A percentile compares a stretch with the other conserved stretches of the same genome.
Conservation (phyloP, 2,329 filamentous ascomycete genomes). For the Exophiala lecanii-corni region DNA sequence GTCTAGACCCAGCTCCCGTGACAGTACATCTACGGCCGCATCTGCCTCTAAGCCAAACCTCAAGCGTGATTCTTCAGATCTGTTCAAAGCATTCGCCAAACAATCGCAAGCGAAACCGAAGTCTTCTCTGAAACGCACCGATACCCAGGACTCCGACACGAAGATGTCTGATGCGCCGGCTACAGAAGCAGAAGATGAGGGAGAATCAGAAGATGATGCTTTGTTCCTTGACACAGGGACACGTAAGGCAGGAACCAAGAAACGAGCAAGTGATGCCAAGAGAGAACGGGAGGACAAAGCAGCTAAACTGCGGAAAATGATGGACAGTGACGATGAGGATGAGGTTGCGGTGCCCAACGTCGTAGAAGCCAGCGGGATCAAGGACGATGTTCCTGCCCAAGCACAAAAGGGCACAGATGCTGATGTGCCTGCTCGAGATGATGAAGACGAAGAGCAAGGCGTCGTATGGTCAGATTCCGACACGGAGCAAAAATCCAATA, state of each 20-base stretch:
- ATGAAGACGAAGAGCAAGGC: constrained; percentile 56
- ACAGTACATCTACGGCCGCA: constrained; percentile 33
- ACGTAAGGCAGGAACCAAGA: constrained; percentile 35
- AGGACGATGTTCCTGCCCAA: constrained; percentile 11
- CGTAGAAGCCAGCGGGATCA: constrained; percentile 21
- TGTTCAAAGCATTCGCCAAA: constrained; percentile 28
- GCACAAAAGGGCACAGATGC: constrained; percentile 9
- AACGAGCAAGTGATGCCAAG: constrained; percentile 22
- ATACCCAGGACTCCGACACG: constrained; percentile 13
- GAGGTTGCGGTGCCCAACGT: constrained; percentile 28
- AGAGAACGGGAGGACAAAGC: constrained; percentile 50
- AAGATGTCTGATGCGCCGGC: constrained; percentile 15
- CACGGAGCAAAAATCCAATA: constrained; percentile 9
- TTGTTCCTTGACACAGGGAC: constrained; percentile 42
- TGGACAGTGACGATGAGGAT: constrained; percentile 61
- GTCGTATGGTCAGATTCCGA: constrained; percentile 33
- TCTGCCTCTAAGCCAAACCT: constrained; percentile 38
- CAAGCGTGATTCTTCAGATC: constrained; percentile 24
- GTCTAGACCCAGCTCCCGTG: constrained; percentile 28
- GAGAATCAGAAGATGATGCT: constrained; percentile 50
- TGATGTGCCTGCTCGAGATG: constrained; percentile 33
- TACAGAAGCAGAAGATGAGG: constrained; percentile 49
- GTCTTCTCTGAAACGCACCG: constrained; percentile 11
- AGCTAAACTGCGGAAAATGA: constrained; percentile 66
- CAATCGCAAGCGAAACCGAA: constrained; percentile 19